Percentiles rank a stretch among this genome's conserved stretches.
Evolutionary conservation across 2,329 filamentous ascomycete species (phyloP).

Genomic region (Calonectria ilicicola): DNA sequence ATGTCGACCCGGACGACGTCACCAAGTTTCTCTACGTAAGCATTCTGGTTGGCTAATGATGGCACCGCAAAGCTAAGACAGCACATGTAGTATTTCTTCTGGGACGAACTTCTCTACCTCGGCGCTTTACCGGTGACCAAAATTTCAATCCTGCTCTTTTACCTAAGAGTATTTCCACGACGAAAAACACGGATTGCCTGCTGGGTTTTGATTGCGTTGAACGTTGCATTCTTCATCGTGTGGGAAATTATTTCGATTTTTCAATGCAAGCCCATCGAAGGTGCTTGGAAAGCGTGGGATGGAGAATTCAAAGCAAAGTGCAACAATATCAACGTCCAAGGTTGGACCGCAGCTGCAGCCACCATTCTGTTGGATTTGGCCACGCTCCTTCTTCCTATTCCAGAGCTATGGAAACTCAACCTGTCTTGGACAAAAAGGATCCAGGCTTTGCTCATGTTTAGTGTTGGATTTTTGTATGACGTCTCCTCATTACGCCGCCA

Average conservation of each 20-base stretch:
- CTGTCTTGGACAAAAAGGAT: conserved; percentile 56
- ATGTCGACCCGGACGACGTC: conserved; percentile 14
- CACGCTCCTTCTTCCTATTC: conserved; percentile 59
- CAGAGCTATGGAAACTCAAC: conserved; percentile 50
- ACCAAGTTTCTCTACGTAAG: conserved; percentile 21
- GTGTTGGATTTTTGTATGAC: conserved; percentile 51
- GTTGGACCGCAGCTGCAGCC: conserved; percentile 60
- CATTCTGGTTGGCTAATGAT: not conserved
- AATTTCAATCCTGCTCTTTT: conserved; percentile 25
- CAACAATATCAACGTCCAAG: conserved; percentile 58
- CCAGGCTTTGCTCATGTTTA: conserved; percentile 57
- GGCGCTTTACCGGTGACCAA: conserved; percentile 19
- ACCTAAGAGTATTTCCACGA: conserved; percentile 20
- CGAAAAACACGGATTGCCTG: conserved; percentile 6
- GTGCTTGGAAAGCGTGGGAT: conserved; percentile 63
- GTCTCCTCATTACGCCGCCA: not conserved
- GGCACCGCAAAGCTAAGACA: not conserved
- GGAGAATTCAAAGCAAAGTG: conserved; percentile 57
- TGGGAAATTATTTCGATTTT: conserved; percentile 54
- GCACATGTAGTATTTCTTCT: conserved; percentile 10
- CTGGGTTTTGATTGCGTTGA: conserved; percentile 33
- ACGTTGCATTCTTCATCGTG: conserved; percentile 31
- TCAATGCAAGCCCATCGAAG: conserved; percentile 60
- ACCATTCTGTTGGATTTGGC: conserved; percentile 61
- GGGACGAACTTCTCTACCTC: conserved; percentile 23